Percentiles rank a stretch among this genome's conserved stretches.
Conservation (phyloP, 2,329 filamentous ascomycete genomes). For the Alternaria sp. region DNA sequence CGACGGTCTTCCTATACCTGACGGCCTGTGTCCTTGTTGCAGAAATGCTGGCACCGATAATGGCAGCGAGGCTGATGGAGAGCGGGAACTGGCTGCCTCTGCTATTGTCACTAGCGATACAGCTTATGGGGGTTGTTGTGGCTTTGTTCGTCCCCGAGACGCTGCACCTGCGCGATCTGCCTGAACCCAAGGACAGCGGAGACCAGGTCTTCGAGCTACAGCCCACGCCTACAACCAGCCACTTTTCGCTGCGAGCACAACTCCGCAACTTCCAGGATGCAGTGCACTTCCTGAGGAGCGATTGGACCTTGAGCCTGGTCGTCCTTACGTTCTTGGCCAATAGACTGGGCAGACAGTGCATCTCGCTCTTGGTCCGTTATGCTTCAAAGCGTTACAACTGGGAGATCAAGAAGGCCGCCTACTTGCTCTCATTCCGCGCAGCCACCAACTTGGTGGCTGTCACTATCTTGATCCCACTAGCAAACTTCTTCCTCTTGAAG, state of each 20-base stretch:
- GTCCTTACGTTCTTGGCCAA: conserved; percentile 56
- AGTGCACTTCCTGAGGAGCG: conserved; percentile 50
- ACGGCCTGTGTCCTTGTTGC: conserved; percentile 41
- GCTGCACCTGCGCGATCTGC: conserved; percentile 41
- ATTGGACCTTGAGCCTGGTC: conserved; percentile 51
- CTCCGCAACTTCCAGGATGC: conserved; percentile 45
- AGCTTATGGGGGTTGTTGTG: conserved; percentile 32
- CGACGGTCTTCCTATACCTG: conserved; percentile 36
- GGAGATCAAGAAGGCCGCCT: conserved; percentile 52
- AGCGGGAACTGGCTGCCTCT: conserved; percentile 43
- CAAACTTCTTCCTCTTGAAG: conserved; percentile 49
- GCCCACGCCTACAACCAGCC: conserved; percentile 15
- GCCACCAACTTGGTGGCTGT: conserved; percentile 56
- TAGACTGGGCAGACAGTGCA: conserved; percentile 55
- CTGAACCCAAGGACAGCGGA: conserved; percentile 29
- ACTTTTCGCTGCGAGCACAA: conserved; percentile 37
- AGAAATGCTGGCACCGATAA: conserved; percentile 44
- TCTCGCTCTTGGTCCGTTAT: conserved; percentile 58
- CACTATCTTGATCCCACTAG: conserved; percentile 53
- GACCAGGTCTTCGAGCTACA: conserved; percentile 24
- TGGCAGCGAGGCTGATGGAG: conserved; percentile 42
- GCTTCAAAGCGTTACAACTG: conserved; percentile 59
- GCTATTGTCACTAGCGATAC: conserved; percentile 37
- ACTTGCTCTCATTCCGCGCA: conserved; percentile 55
- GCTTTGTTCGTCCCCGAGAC: conserved; percentile 44